These are phyloP conservation scores for Kodamaea neixiangensis DNA, from an alignment of 805 yeast species.

Conservation along the genomic window DNA sequence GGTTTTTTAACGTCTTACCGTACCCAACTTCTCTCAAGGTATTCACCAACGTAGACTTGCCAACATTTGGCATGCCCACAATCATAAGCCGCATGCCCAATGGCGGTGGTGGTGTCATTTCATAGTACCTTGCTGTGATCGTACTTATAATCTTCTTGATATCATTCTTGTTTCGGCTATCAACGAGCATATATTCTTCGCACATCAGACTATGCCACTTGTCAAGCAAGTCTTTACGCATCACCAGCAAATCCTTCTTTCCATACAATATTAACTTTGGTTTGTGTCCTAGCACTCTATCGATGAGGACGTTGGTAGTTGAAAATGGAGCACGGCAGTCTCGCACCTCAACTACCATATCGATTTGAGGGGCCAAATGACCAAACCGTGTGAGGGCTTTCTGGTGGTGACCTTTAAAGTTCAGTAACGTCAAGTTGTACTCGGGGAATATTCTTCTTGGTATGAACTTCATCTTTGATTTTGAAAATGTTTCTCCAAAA, in stretches of 20 bases:
- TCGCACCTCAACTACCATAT: constrained; percentile 78
- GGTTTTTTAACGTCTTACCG: constrained; percentile 21
- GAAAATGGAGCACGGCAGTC: constrained; percentile 90
- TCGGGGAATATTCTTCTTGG: constrained; percentile 78
- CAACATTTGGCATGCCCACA: constrained; percentile 97
- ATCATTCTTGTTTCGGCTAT: constrained; percentile 54
- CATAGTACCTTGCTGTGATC: constrained; percentile 46
- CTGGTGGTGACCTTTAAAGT: constrained; percentile 89
- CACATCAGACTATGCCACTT: constrained; percentile 34
- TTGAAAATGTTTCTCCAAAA: neutral
- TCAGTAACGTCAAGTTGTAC: constrained; percentile 67
- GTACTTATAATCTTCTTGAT: constrained; percentile 51
- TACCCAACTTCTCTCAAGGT: constrained; percentile 54
- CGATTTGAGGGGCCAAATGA: constrained; percentile 74
- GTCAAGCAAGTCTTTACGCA: constrained; percentile 36
- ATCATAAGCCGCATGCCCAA: constrained; percentile 75
- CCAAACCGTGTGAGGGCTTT: constrained; percentile 71
- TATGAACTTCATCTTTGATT: constrained; percentile 44
- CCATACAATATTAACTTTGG: constrained; percentile 70
- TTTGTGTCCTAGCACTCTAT: constrained; percentile 57
- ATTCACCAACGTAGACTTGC: constrained; percentile 87
- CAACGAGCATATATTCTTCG: constrained; percentile 50
- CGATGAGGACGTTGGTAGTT: constrained; percentile 78
- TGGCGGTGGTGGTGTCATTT: constrained; percentile 73
- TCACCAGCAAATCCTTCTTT: constrained; percentile 63